These are phyloP conservation scores for Trichosporon sp. DNA, from an alignment of 1,284 basidiomycete species.

Conservation along the genomic window DNA sequence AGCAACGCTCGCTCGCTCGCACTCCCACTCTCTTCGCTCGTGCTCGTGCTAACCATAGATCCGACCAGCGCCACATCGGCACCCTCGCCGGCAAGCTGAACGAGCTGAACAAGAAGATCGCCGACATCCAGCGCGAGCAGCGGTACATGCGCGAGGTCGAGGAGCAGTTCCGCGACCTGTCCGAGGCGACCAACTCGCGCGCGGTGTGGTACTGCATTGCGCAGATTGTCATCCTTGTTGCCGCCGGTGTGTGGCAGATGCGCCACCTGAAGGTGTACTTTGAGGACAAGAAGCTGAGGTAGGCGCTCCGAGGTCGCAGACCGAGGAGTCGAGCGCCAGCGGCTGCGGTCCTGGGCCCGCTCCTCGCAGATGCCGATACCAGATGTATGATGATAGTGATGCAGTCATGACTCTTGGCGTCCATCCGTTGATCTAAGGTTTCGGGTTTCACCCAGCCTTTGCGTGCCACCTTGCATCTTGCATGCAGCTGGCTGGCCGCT, in stretches of 20 bases:
- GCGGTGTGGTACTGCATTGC: conserved; percentile 89
- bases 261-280: conserved; percentile 85
- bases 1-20: no score
- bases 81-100: conserved; percentile 80
- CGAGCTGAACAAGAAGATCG: conserved; percentile 86
- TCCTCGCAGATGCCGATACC: not conserved
- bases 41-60: not conserved
- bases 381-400: not conserved
- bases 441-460: not conserved
- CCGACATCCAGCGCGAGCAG: conserved; percentile 91
- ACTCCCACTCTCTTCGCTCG: not conserved
- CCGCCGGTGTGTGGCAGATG: conserved; percentile 88
- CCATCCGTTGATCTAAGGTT: not conserved
- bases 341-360: not conserved
- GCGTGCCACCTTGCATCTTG: not conserved
- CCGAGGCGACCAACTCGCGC: conserved; percentile 78
- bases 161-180: conserved; percentile 81
- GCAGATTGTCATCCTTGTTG: conserved; percentile 79
- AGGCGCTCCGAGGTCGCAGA: conserved; percentile 14
- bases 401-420: not conserved
- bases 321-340: not conserved
- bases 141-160: conserved; percentile 97
- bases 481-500: not conserved
- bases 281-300: conserved; percentile 79
- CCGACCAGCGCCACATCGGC: conserved; percentile 63